These are phyloP conservation scores for Aurantiochytrium sp. DNA, from an alignment of 108 stramenopile genomes.

Conservation along the genomic window DNA sequence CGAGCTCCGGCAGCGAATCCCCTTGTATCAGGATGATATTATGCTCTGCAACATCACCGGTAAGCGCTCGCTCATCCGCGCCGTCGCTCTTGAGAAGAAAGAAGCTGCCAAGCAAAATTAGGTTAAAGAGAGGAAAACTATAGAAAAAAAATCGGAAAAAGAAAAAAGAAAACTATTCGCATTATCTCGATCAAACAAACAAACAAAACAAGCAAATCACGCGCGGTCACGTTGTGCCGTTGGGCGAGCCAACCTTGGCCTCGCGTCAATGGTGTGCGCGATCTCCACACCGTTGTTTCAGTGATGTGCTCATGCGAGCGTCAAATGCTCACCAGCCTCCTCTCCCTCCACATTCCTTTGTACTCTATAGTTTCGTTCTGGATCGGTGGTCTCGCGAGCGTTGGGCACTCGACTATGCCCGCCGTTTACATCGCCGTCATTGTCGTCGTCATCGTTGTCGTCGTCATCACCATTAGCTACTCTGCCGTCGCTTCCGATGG, in stretches of 20 bases:
- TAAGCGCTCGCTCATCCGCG: neutral
- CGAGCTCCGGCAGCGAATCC: neutral
- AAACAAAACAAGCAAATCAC: too few species aligned
- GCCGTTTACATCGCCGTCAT: neutral
- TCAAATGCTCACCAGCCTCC: neutral
- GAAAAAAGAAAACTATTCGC: too few species aligned
- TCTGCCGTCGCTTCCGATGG: neutral
- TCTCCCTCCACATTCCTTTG: neutral
- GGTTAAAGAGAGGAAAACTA: too few species aligned
- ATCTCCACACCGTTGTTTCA: too few species aligned
- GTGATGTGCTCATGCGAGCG: too few species aligned
- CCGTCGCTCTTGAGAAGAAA: neutral
- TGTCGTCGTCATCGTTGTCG: neutral
- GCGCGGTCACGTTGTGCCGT: too few species aligned
- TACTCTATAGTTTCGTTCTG: neutral
- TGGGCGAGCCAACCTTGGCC: too few species aligned
- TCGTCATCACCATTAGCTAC: neutral
- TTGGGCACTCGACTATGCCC: neutral
- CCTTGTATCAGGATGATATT: neutral
- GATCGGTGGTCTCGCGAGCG: too few species aligned
- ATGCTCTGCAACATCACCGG: slow-evolving; percentile 2
- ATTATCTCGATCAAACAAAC: too few species aligned
- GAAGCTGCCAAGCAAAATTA: neutral
- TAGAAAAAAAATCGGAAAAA: too few species aligned
- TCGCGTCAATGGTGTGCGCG: too few species aligned